Conservation (phyloP, 805 yeast species). For the Crinitomyces ghanaensis region DNA sequence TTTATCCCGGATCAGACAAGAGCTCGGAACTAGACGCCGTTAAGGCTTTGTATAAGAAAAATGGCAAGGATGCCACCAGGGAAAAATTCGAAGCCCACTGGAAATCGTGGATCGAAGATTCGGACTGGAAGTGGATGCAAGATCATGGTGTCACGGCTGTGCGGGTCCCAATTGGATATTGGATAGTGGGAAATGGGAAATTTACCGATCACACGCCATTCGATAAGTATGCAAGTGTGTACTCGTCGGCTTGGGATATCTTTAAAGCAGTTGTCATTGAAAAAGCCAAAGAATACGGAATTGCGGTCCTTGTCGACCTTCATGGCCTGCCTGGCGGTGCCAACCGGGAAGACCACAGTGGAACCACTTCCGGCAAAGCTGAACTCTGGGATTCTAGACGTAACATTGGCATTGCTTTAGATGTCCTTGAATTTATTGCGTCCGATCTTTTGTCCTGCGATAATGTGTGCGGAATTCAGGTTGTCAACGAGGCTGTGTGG, state of each 20-base stretch:
- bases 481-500: slow-evolving; percentile 75
- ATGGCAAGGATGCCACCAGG: slow-evolving; percentile 46
- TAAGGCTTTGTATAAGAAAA: slow-evolving; percentile 32
- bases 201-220: slow-evolving; percentile 55
- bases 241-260: slow-evolving; percentile 61
- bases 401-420: slow-evolving; percentile 33
- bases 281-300: slow-evolving; percentile 48
- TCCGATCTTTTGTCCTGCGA: slow-evolving; percentile 44
- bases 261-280: slow-evolving; percentile 41
- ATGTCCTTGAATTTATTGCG: slow-evolving; percentile 49
- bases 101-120: slow-evolving; percentile 45
- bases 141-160: slow-evolving; percentile 63
- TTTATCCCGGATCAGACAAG: slow-evolving; percentile 40
- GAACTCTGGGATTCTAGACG: slow-evolving; percentile 46
- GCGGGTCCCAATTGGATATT: slow-evolving; percentile 84
- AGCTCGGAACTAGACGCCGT: slow-evolving; percentile 69
- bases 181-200: slow-evolving; percentile 62
- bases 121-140: slow-evolving; percentile 70
- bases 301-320: slow-evolving; percentile 70
- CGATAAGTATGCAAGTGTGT: slow-evolving; percentile 41
- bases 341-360: slow-evolving; percentile 75
- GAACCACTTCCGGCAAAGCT: slow-evolving; percentile 46
- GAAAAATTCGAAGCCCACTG: slow-evolving; percentile 50
- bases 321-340: slow-evolving; percentile 94
- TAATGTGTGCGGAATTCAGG: slow-evolving; percentile 71